Evolutionary conservation across 140 eudicot species (phyloP).

Genomic region (Flaveria floridana): DNA sequence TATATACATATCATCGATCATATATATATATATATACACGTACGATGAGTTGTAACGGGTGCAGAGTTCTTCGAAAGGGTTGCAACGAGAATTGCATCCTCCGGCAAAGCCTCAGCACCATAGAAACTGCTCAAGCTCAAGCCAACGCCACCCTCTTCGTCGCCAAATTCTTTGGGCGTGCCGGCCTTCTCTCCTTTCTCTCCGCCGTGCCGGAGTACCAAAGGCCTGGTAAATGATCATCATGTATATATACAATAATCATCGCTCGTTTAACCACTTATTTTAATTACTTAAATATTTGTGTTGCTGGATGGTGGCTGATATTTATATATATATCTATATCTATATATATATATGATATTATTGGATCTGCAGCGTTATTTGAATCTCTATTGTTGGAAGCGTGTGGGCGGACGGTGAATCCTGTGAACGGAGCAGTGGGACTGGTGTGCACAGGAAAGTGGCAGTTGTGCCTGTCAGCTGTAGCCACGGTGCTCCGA

Average conservation of each 20-base stretch:
- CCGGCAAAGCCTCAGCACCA: slow-evolving; percentile 58
- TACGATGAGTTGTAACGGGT: slow-evolving; percentile 91
- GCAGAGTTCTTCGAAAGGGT: slow-evolving; percentile 85
- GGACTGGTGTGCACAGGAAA: slow-evolving; percentile 89
- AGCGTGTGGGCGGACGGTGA: slow-evolving; percentile 91
- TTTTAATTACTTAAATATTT: no score
- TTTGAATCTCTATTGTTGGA: slow-evolving; percentile 81
- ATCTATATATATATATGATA: no score
- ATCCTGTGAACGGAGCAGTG: slow-evolving; percentile 89
- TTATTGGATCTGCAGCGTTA: slow-evolving; percentile 44
- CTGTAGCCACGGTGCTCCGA: slow-evolving; percentile 73
- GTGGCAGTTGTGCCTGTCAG: slow-evolving; percentile 85
- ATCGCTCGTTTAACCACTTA: no score
- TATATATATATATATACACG: not conserved
- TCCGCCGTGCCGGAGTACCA: slow-evolving; percentile 69
- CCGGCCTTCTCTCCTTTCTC: slow-evolving; percentile 84
- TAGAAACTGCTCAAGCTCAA: slow-evolving; percentile 73
- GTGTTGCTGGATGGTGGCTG: no score
- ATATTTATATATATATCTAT: not conserved
- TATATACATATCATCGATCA: no score
- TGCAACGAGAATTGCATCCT: slow-evolving; percentile 83
- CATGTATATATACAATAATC: not conserved
- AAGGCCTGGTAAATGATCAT: slow-evolving; percentile 59
- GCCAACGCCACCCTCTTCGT: slow-evolving; percentile 84
- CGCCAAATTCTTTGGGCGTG: slow-evolving; percentile 95